phyloP scores from a whole-genome alignment of 208 protist genomes.

The Angomonas ambiguus region DNA sequence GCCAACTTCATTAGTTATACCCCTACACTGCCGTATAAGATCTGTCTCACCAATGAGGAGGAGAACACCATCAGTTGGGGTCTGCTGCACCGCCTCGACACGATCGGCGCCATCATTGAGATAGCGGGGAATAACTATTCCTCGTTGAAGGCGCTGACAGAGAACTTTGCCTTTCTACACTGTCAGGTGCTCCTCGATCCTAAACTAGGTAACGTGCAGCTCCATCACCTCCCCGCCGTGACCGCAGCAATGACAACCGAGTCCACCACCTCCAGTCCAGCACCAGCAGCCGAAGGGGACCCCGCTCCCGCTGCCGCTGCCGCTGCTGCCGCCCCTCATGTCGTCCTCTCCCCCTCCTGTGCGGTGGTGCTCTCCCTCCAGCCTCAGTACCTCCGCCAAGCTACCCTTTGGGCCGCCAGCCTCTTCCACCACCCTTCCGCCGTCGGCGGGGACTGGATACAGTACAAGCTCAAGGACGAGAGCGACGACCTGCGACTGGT shows the following conservation, averaged over 20 bases:
- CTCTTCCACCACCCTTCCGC: constrained; percentile 55
- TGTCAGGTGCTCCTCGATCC: constrained; percentile 59
- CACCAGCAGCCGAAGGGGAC: constrained; percentile 1
- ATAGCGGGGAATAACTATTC: constrained; percentile 75
- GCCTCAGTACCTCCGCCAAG: constrained; percentile 43
- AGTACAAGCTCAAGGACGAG: constrained; percentile 89
- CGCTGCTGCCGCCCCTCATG: neutral
- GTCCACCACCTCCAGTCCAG: neutral
- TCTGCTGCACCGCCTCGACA: constrained; percentile 47
- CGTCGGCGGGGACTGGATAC: constrained; percentile 52
- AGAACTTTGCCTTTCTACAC: constrained; percentile 84
- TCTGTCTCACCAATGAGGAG: constrained; percentile 23
- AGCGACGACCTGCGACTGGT: constrained; percentile 60
- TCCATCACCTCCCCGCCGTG: constrained; percentile 36
- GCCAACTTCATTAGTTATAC: constrained; percentile 6
- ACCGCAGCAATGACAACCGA: neutral
- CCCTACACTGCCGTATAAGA: neutral
- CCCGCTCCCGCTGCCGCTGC: neutral
- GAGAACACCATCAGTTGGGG: constrained; percentile 43
- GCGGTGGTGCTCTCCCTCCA: constrained; percentile 29
- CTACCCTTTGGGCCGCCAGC: constrained; percentile 59
- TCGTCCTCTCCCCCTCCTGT: constrained; percentile 21
- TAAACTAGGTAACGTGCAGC: constrained; percentile 26
- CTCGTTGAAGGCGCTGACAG: constrained; percentile 71
- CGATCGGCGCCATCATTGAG: constrained; percentile 33